Evolutionary conservation across 345 rosid genomes (phyloP).

Genomic region (Clausena lansium): DNA sequence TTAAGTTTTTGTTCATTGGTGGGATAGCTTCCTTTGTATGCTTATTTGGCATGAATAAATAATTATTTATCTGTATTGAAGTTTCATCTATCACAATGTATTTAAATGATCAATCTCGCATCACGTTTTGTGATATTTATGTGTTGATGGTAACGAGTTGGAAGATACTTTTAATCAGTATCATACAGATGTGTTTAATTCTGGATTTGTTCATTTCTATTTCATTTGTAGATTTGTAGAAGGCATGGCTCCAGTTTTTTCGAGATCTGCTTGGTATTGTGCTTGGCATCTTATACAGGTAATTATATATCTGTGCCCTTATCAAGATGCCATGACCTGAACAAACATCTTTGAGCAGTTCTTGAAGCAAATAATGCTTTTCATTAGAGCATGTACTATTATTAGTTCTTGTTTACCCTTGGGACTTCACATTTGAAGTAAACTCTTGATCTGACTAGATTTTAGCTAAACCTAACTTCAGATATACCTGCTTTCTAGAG

Average conservation of each 20-base stretch:
- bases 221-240: constrained; percentile 73
- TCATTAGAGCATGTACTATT: background rate
- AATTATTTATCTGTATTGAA: background rate
- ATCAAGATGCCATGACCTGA: background rate
- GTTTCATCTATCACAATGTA: background rate
- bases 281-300: constrained; percentile 99
- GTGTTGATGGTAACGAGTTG: background rate
- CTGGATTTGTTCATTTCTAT: constrained; percentile 11
- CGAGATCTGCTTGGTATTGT: constrained; percentile 98
- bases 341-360: background rate
- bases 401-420: background rate
- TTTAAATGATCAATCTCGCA: background rate
- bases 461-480: background rate
- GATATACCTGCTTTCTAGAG: background rate
- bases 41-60: background rate
- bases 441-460: background rate
- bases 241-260: constrained; percentile 99
- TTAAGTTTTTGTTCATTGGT: background rate
- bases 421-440: background rate
- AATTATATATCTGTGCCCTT: constrained; percentile 5
- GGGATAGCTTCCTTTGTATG: background rate
- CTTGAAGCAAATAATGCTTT: background rate
- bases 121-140: background rate
- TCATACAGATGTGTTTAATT: background rate
- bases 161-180: background rate